A percentile compares a stretch with the other conserved stretches of the same genome.
These are phyloP conservation scores for Penicillium sp. DNA, from an alignment of 2,329 filamentous ascomycete species.

Conservation along the genomic window DNA sequence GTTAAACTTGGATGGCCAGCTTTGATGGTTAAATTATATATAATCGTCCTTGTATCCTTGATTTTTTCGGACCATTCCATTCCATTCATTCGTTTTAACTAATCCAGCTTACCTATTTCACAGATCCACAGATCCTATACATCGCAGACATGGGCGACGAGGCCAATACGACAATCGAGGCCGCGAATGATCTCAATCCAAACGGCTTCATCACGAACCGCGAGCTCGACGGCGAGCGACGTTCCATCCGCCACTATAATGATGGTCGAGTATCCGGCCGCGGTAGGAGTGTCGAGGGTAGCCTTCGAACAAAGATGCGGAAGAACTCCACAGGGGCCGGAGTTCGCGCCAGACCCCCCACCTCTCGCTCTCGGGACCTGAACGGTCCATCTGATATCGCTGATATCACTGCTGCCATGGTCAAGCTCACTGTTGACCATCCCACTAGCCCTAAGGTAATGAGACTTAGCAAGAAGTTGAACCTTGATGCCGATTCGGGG, in stretches of 20 bases:
- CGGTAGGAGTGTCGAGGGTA: neutral
- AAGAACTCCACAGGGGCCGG: neutral
- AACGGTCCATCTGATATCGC: neutral
- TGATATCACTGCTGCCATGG: neutral
- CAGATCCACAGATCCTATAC: neutral
- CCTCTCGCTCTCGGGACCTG: neutral
- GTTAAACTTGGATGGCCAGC: neutral
- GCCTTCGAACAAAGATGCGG: neutral
- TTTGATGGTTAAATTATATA: neutral
- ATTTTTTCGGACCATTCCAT: neutral
- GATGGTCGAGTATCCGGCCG: constrained; percentile 5
- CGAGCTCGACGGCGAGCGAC: constrained; percentile 1
- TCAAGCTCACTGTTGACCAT: neutral
- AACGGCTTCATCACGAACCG: constrained; percentile 7
- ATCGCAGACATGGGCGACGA: neutral
- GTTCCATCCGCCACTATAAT: constrained; percentile 5
- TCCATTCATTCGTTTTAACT: neutral
- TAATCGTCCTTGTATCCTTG: neutral
- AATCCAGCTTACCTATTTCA: neutral
- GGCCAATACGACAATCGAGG: neutral
- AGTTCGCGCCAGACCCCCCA: neutral
- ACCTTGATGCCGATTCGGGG: neutral
- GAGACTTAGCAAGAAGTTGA: neutral
- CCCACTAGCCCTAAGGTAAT: neutral
- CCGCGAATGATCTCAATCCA: neutral